Evolutionary conservation across 2,329 filamentous ascomycete genomes (phyloP), one percentile per base, ranked within the genome.

Genomic region (Seiridium unicorne): DNA sequence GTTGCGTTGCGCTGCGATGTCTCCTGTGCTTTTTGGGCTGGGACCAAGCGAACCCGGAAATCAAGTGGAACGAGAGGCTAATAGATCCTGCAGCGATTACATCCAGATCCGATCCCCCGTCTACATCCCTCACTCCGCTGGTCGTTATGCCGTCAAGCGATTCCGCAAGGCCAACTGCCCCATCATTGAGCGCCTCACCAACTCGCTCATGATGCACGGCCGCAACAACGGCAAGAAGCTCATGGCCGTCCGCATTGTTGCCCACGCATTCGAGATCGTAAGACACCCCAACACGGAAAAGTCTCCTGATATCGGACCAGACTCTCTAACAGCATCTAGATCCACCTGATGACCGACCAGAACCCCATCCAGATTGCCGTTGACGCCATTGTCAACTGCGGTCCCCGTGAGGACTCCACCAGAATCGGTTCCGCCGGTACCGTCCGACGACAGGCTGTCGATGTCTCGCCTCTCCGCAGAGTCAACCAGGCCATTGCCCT

Each of bases 161-260:
- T 99, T 99, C 92, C 92, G 95, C 87, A 99, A 99, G 90, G 95
- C 96, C 80, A 96, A 98, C 89, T 99, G 95, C 92, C 95, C 95
- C 76, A 98, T 99, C 89, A 97, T 99, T 79, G 95, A 99, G 91
- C 94, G 95, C 81, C 90, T 99, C 74, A 99, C 95, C 88, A 99
- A 99, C 91, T 98, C 95, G 63, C 90, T 99, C 80, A 99, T 99
- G 96, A 98, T 98, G 94, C 97, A 99, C 90, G 95, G 95, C 83
- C 95, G 95, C 84, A 99, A 99, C 92, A 99, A 97, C 91, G 95
- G 95, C 84, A 99, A 99, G 91, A 99, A 99, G 92, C 89, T 98
- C 79, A 97, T 96, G 93, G 96, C 95, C 78, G 94, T 98, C 81
- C 93, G 95, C 84, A 99, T 99, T 73, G 93, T 99, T 75, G 93